phyloP scores from a whole-genome alignment of 768 basidiomycete species.

The Lactifluus rugatus region DNA sequence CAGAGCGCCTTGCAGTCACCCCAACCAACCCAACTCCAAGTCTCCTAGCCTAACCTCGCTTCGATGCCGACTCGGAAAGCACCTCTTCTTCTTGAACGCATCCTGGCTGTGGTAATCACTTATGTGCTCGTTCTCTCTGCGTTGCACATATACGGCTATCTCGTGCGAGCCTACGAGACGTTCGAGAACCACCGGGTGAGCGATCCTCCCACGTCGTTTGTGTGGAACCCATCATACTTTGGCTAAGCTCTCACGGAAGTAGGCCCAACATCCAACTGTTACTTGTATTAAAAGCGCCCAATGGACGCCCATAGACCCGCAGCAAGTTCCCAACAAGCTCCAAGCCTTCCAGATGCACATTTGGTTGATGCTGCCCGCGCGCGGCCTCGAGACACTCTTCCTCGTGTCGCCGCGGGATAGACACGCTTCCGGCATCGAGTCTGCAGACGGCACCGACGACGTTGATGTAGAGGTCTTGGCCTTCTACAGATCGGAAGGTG shows the following conservation, averaged over 20 bases:
- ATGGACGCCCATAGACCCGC: background rate
- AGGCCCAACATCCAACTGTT: background rate
- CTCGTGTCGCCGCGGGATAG: background rate
- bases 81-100: background rate
- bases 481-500: background rate
- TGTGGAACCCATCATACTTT: too few species aligned
- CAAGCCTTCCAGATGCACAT: background rate
- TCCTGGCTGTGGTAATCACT: background rate
- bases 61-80: background rate
- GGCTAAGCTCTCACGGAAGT: background rate
- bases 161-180: background rate
- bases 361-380: background rate
- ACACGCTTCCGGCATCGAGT: background rate
- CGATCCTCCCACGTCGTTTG: background rate
- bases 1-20: too few species aligned
- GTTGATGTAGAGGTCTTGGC: background rate
- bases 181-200: conserved; percentile 1
- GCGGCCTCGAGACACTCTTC: background rate
- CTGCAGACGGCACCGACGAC: background rate
- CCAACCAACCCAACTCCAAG: background rate
- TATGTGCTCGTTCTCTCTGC: background rate
- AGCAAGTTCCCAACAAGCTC: background rate
- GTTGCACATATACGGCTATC: background rate
- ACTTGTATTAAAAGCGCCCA: background rate
- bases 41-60: background rate